Evolutionary conservation across 306 rosid species (phyloP), one percentile per base, ranked within the genome.

Genomic region (Casuarina glauca): DNA sequence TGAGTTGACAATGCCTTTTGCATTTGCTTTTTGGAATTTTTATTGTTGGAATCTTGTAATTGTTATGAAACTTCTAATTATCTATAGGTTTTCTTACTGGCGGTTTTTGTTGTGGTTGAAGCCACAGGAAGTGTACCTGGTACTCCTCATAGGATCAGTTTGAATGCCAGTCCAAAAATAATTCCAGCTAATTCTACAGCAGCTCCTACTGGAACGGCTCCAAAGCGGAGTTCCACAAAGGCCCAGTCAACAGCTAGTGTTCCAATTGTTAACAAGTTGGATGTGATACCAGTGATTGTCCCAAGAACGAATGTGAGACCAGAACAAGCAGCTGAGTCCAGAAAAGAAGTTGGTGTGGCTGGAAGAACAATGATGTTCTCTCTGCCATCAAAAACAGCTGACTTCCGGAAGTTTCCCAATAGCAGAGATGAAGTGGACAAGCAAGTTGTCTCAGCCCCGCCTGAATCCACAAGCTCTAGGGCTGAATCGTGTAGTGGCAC

Each of bases 71-170:
- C 32, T 49, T 76, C 64, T 38, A 45, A 82, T 79, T 70, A 55
- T 82, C 72, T 51, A 78, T 67, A 54, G 42, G 46, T 77, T 83
- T 74, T 45, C 88, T 81, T 75, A 84, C 87, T 77, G 39, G 62
- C 73, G 81, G 71, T 76, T 76, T 79, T 42, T 71, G 74, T 78
- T 36, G 69, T 85, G 88, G 68, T 71, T 91, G 88, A 93, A 95
- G 99, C 97, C 86, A 74, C 93, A 73, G 99, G 98, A 84, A 89
- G 82, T 91, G 83, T 85, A 84, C 97, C 97, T 82, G 83, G 88
- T 84, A 91, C 99, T 86, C 99, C 98, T 72, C 99, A 91, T 82
- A 89, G 87, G 89, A 80, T 85, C 74, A 86, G 69, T 85, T 77
- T 82, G 79, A 95, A 87, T 86, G 82, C 97, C 52, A 87, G 89